A percentile compares a stretch with the other conserved stretches of the same genome.
phyloP scores from a whole-genome alignment of 163 green algal species.

The Smithsoniella earleae region DNA sequence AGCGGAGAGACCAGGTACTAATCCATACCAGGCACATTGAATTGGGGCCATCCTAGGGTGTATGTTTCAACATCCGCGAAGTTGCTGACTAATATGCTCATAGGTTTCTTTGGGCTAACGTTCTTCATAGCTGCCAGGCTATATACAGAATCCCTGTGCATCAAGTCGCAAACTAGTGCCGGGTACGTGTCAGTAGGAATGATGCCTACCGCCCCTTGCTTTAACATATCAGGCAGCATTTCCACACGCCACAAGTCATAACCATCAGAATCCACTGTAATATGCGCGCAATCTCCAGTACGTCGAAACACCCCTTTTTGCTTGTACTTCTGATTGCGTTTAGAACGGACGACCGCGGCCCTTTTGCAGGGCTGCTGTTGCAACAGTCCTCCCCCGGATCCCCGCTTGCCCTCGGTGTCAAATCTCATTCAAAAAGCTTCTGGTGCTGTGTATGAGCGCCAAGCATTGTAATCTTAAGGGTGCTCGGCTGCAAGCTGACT shows the following conservation, averaged over 20 bases:
- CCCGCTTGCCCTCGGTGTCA: too few species aligned
- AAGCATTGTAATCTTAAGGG: too few species aligned
- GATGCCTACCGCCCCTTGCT: slow-evolving; percentile 50
- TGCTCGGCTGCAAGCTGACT: too few species aligned
- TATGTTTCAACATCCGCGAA: slow-evolving; percentile 62
- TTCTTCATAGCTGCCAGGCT: slow-evolving; percentile 71
- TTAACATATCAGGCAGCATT: slow-evolving; percentile 4
- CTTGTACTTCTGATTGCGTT: slow-evolving; percentile 14
- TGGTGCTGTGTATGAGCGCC: too few species aligned
- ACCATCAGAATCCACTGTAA: neutral
- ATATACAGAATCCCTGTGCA: slow-evolving; percentile 58
- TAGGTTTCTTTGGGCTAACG: slow-evolving; percentile 66
- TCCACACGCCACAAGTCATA: slow-evolving; percentile 2
- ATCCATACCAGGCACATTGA: too few species aligned
- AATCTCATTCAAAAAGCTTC: too few species aligned
- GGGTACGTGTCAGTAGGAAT: slow-evolving; percentile 82
- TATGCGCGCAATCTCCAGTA: neutral
- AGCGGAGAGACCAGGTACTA: too few species aligned
- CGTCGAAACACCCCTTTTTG: neutral
- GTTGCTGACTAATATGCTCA: slow-evolving; percentile 67
- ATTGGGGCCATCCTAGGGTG: slow-evolving; percentile 38
- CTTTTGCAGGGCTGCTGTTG: neutral
- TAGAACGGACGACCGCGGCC: neutral
- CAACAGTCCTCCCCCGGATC: too few species aligned
- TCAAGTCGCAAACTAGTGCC: slow-evolving; percentile 79